These are phyloP conservation scores for Glycine tomentella DNA, from an alignment of 306 rosid genomes.

Conservation along the genomic window DNA sequence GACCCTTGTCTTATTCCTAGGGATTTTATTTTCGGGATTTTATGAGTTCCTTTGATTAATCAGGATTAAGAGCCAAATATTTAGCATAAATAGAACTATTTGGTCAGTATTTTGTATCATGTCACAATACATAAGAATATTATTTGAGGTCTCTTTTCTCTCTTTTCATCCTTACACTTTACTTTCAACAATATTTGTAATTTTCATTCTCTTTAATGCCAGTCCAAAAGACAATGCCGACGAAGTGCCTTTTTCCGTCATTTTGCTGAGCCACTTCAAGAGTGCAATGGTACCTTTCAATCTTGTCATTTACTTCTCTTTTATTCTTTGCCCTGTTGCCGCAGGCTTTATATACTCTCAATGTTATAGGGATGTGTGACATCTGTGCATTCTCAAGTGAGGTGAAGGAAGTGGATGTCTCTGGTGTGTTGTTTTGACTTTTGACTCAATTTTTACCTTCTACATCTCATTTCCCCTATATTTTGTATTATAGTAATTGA, in stretches of 20 bases:
- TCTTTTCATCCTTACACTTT: slow-evolving; percentile 31
- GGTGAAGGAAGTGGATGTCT: slow-evolving; percentile 77
- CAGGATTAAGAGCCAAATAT: slow-evolving; percentile 21
- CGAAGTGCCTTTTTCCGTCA: slow-evolving; percentile 80
- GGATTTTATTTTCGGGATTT: slow-evolving; percentile 14
- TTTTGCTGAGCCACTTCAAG: slow-evolving; percentile 91
- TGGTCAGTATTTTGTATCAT: slow-evolving; percentile 17
- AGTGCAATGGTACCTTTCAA: slow-evolving; percentile 76
- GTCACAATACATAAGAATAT: background rate
- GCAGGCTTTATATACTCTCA: slow-evolving; percentile 33
- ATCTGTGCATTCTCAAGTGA: slow-evolving; percentile 77
- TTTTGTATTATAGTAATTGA: slow-evolving; percentile 13
- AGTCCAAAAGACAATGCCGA: slow-evolving; percentile 88
- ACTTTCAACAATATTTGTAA: slow-evolving; percentile 33
- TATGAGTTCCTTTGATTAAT: slow-evolving; percentile 10
- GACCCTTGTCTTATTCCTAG: background rate
- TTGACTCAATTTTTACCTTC: slow-evolving; percentile 35
- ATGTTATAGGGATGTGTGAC: slow-evolving; percentile 89
- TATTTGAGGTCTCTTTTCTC: background rate
- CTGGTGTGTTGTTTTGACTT: slow-evolving; percentile 62
- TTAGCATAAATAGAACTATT: background rate
- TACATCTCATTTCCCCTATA: background rate
- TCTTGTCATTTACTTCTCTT: slow-evolving; percentile 36
- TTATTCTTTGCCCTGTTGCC: background rate
- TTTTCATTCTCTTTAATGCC: slow-evolving; percentile 45